Evolutionary conservation across 2,329 filamentous ascomycete genomes (phyloP).

Genomic region (Ascochyta koolunga): DNA sequence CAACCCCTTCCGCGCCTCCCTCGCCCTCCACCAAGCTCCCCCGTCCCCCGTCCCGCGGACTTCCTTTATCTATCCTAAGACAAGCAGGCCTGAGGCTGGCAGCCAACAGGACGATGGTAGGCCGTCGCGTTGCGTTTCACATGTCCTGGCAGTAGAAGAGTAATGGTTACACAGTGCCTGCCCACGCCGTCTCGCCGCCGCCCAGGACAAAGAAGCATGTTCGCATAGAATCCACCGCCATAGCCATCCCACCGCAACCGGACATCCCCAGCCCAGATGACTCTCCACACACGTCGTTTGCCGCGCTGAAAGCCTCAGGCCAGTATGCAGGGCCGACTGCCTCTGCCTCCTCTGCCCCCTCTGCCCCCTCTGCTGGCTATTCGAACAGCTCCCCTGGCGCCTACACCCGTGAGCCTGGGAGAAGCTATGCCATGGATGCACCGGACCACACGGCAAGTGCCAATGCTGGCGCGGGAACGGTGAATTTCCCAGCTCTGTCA

Average conservation of each 20-base stretch:
- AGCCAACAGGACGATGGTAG: conserved; percentile 41
- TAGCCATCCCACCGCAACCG: conserved; percentile 44
- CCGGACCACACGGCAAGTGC: conserved; percentile 33
- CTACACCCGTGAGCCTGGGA: conserved; percentile 20
- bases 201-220: conserved; percentile 65
- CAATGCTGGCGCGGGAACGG: conserved; percentile 23
- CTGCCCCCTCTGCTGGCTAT: conserved; percentile 23
- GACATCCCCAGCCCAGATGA: conserved; percentile 31
- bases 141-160: conserved; percentile 32
- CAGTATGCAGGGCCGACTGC: conserved; percentile 9
- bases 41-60: conserved; percentile 31
- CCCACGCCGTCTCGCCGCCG: conserved; percentile 28
- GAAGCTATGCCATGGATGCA: conserved; percentile 35
- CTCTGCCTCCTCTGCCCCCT: conserved; percentile 27
- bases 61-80: conserved; percentile 32
- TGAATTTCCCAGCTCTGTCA: conserved; percentile 19
- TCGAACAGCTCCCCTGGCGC: conserved; percentile 25
- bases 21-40: conserved; percentile 29
- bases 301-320: conserved; percentile 13
- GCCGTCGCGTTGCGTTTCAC: conserved; percentile 30
- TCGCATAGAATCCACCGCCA: conserved; percentile 56
- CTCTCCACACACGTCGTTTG: conserved; percentile 22
- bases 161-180: conserved; percentile 45
- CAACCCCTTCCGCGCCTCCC: conserved; percentile 49
- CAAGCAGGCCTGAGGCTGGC: conserved; percentile 31